Evolutionary conservation across 2,329 filamentous ascomycete species (phyloP), one percentile per base, ranked within the genome.

Genomic region (Ascochyta pisi): DNA sequence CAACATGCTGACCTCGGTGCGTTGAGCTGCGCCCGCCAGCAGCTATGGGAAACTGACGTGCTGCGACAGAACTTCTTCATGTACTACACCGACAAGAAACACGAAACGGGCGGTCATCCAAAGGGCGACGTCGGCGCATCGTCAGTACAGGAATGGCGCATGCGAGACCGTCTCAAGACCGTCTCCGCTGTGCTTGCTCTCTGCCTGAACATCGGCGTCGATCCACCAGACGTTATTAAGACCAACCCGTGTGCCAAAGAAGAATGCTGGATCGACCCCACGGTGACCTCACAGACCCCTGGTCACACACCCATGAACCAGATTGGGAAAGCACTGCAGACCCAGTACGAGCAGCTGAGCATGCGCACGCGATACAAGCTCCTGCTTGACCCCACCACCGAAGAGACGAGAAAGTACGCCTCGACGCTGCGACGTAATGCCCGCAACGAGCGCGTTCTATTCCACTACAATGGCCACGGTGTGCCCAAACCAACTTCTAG

Each of bases 61-160:
- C 58, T 29, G 22, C 39, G 4, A 51, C 76, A 96, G 90, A 96
- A 92, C 65, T 99, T 96, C 86, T 98, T 96, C 81, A 98, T 98
- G 94, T 99, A 99, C 78, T 99, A 91, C 77, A 97, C 94, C 61
- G 95, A 99, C 77, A 98, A 98, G 77, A 89, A 94, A 49, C 95
- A 99, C 77, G 95, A 98, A 74, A 95, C 92, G 22, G 94, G 92
- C 33, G 95, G 92, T 22, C 92, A 93, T 64, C 91, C 92, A 15
- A 91, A 92, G 72, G 78, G 79, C 55, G 79, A 81, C 19, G 79
- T 79, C 53, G 79, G 77, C 62, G 73, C 72, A 33, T 77, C 75
- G 55, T 84, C 86, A 48, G 83, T 96, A 6, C 90, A 96, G 73
- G 95, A 98, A 74, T 99, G 95, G 95, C 89, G 95, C 55, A 97